phyloP scores from a whole-genome alignment of 2,329 filamentous ascomycete species.

The Emericellopsis atlantica region DNA sequence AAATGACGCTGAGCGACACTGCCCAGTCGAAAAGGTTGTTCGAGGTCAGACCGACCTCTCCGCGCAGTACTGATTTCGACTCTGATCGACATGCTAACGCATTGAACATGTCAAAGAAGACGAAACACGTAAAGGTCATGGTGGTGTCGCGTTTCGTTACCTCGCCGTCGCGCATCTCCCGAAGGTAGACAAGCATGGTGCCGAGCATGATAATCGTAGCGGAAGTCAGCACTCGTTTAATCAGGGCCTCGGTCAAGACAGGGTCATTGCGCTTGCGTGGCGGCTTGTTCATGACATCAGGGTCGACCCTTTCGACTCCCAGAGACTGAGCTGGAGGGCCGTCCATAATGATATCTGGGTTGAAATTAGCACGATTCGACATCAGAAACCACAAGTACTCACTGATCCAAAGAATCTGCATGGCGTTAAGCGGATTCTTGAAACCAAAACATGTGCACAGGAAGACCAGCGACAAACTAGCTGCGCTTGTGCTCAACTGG shows the following conservation, averaged over 20 bases:
- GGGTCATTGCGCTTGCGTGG: constrained; percentile 75
- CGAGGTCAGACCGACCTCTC: constrained; percentile 70
- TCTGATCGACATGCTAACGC: constrained; percentile 87
- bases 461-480: constrained; percentile 80
- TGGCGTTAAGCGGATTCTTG: constrained; percentile 91
- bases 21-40: constrained; percentile 97
- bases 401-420: constrained; percentile 99
- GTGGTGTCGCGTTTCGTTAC: constrained; percentile 92
- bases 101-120: constrained; percentile 99
- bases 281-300: constrained; percentile 83
- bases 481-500: constrained; percentile 92
- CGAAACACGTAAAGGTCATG: constrained; percentile 98
- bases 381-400: constrained; percentile 25
- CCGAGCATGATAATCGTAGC: constrained; percentile 85
- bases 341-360: constrained; percentile 97
- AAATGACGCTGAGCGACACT: constrained; percentile 70
- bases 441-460: constrained; percentile 87
- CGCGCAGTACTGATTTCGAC: constrained; percentile 74
- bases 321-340: constrained; percentile 94
- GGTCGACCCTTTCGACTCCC: constrained; percentile 89
- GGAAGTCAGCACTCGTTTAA: constrained; percentile 76
- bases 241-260: constrained; percentile 74
- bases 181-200: constrained; percentile 81
- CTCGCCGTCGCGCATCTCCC: constrained; percentile 65
- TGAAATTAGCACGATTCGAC: constrained; percentile 5